A percentile compares a stretch with the other conserved stretches of the same genome.
phyloP scores from a whole-genome alignment of 1,139 yeast species.

The Fermentozyma sake region DNA sequence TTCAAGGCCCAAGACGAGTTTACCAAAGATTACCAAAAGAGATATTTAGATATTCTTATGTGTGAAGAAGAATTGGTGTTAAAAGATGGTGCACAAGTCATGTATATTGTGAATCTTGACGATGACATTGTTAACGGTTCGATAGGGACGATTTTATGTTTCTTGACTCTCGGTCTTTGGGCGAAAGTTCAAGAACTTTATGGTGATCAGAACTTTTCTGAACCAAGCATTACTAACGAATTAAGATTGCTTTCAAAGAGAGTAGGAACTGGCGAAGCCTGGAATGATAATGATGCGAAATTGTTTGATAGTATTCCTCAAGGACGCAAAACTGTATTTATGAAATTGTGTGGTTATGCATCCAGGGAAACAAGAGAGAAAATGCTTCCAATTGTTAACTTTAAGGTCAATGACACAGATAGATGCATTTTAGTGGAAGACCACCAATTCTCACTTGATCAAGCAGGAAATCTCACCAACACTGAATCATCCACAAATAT shows the following conservation, averaged over 20 bases:
- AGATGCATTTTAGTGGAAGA: slow-evolving; percentile 49
- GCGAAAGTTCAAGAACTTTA: slow-evolving; percentile 23
- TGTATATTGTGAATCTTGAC: slow-evolving; percentile 46
- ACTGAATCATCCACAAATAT: background rate
- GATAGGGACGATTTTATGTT: slow-evolving; percentile 58
- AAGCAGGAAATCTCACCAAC: slow-evolving; percentile 8
- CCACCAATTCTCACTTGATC: slow-evolving; percentile 63
- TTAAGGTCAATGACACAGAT: slow-evolving; percentile 36
- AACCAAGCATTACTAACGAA: slow-evolving; percentile 22
- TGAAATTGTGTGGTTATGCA: slow-evolving; percentile 30
- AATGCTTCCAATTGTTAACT: slow-evolving; percentile 54
- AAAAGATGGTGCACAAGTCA: slow-evolving; percentile 60
- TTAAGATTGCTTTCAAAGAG: slow-evolving; percentile 22
- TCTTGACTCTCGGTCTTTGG: slow-evolving; percentile 40
- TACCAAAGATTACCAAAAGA: slow-evolving; percentile 16
- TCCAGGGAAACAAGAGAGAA: slow-evolving; percentile 21
- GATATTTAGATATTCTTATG: slow-evolving; percentile 39
- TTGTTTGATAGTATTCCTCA: slow-evolving; percentile 23
- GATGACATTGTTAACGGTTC: slow-evolving; percentile 53
- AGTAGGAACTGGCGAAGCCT: slow-evolving; percentile 19
- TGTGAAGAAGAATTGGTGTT: slow-evolving; percentile 42
- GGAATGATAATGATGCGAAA: slow-evolving; percentile 44
- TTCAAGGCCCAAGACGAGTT: slow-evolving; percentile 50
- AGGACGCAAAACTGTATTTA: slow-evolving; percentile 22
- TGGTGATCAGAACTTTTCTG: slow-evolving; percentile 16